A percentile compares a stretch with the other conserved stretches of the same genome.
Evolutionary conservation across 208 protist species (phyloP).

Genomic region (Kentomonas sorsogonicus): DNA sequence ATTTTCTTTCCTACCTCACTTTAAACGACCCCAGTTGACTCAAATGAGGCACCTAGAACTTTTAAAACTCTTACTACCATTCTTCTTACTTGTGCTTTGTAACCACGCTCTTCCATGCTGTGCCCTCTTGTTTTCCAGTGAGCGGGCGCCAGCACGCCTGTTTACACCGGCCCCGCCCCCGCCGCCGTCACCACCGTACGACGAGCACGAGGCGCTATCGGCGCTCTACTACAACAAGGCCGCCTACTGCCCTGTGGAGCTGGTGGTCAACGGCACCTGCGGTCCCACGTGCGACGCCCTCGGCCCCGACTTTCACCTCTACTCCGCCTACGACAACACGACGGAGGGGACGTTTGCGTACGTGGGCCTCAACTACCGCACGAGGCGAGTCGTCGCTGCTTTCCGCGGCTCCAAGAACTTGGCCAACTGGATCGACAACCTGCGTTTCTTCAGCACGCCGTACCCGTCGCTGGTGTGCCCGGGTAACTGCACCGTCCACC

Average conservation of each 20-base stretch:
- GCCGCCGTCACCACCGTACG: constrained; percentile 1
- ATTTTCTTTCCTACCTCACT: no score
- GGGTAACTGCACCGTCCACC: constrained; percentile 33
- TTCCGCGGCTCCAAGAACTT: constrained; percentile 60
- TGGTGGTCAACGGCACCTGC: constrained; percentile 32
- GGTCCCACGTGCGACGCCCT: constrained; percentile 15
- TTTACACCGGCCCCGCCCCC: neutral
- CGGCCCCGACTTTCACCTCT: constrained; percentile 21
- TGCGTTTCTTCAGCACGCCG: constrained; percentile 30
- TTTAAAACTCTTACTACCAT: no score
- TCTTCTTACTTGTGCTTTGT: no score
- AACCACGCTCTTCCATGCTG: no score
- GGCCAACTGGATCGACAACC: constrained; percentile 58
- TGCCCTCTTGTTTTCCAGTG: no score
- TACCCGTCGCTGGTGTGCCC: constrained; percentile 26
- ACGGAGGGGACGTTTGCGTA: constrained; percentile 27
- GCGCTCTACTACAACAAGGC: constrained; percentile 46
- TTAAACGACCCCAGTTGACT: no score
- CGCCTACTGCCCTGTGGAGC: constrained; percentile 32
- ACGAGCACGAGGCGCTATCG: constrained; percentile 11
- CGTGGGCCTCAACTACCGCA: constrained; percentile 24
- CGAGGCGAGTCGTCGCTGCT: constrained; percentile 29
- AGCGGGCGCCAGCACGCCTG: no score
- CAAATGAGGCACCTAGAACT: no score
- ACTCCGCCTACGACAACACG: constrained; percentile 28